A percentile compares a stretch with the other conserved stretches of the same genome.
Conservation (phyloP, 78 protist species). For the Isochrysis galbana region DNA sequence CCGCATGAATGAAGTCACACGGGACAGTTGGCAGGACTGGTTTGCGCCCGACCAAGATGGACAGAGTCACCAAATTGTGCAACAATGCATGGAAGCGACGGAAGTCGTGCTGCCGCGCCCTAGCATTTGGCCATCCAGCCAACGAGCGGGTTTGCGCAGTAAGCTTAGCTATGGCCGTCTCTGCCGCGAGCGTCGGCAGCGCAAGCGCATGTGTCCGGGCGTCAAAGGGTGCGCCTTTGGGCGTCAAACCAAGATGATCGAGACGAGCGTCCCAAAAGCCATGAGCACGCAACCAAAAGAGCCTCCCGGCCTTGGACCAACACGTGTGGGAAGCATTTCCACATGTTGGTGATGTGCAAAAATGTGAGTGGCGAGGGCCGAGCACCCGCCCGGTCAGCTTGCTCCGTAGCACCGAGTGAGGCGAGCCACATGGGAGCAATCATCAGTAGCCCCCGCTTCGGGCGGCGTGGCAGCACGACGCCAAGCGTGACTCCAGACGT, state of each 20-base stretch:
- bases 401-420: neutral
- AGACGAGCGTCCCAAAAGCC: slow-evolving; percentile 18
- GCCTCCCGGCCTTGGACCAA: slow-evolving; percentile 18
- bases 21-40: neutral
- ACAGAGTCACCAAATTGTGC: neutral
- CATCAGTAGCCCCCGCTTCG: neutral
- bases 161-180: neutral
- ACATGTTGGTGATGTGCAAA: slow-evolving; percentile 16
- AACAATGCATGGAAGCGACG: neutral
- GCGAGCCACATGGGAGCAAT: slow-evolving; percentile 8
- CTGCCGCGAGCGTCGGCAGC: neutral
- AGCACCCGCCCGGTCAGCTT: neutral
- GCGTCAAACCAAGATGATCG: neutral
- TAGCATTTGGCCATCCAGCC: neutral
- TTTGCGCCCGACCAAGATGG: neutral
- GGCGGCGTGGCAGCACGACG: neutral
- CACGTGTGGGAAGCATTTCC: slow-evolving; percentile 13
- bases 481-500: neutral
- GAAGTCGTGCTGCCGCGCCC: neutral
- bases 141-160: too few relatives aligned
- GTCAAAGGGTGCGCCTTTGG: neutral
- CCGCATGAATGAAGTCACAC: neutral
- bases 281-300: slow-evolving; percentile 18
- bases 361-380: too few relatives aligned
- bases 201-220: neutral